These are phyloP conservation scores for Polygonum aviculare DNA, from an alignment of 148 eudicot species.

Conservation along the genomic window DNA sequence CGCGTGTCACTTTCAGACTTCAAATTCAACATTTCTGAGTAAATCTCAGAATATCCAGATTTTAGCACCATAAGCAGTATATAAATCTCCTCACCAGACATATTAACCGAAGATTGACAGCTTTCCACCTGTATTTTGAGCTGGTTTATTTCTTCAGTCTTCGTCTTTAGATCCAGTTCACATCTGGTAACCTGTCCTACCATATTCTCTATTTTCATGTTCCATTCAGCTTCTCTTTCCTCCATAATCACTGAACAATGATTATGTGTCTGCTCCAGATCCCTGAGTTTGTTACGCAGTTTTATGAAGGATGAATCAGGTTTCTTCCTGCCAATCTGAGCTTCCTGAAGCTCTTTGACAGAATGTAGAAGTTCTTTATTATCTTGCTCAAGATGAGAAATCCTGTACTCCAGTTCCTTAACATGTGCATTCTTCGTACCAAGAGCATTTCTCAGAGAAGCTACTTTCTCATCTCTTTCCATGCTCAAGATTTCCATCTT, in stretches of 20 bases:
- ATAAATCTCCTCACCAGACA: slow-evolving; percentile 46
- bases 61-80: slow-evolving; percentile 37
- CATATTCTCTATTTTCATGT: slow-evolving; percentile 34
- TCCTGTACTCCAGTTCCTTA: slow-evolving; percentile 55
- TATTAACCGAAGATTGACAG: slow-evolving; percentile 39
- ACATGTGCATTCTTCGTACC: slow-evolving; percentile 38
- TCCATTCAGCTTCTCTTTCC: slow-evolving; percentile 67
- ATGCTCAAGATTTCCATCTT: slow-evolving; percentile 41
- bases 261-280: slow-evolving; percentile 48
- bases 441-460: slow-evolving; percentile 34
- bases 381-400: slow-evolving; percentile 51
- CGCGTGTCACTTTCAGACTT: slow-evolving; percentile 25
- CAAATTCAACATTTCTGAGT: slow-evolving; percentile 23
- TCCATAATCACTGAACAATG: slow-evolving; percentile 34
- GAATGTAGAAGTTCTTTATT: slow-evolving; percentile 50
- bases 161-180: slow-evolving; percentile 27
- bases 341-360: slow-evolving; percentile 51
- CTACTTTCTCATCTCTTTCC: slow-evolving; percentile 57
- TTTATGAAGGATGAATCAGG: slow-evolving; percentile 30
- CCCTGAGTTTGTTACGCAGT: slow-evolving; percentile 40
- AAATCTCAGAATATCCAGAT: slow-evolving; percentile 42
- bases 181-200: slow-evolving; percentile 27
- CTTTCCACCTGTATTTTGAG: slow-evolving; percentile 41
- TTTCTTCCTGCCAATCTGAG: slow-evolving; percentile 45
- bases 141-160: slow-evolving; percentile 35